Evolutionary conservation across 257 asterid genomes (phyloP).

Genomic region (Solanum verrucosum): DNA sequence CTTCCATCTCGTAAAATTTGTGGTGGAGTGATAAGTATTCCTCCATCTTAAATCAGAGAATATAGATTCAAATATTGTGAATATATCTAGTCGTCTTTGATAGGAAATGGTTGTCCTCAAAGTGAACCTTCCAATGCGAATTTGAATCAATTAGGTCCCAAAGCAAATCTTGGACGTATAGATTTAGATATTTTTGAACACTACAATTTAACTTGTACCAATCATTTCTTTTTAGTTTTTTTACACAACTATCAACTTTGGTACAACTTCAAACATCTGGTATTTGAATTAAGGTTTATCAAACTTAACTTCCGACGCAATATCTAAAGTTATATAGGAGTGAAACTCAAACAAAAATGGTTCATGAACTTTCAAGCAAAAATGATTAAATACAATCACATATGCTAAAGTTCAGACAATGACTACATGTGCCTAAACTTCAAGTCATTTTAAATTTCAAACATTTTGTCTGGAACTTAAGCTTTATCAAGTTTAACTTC

Average conservation of each 20-base stretch:
- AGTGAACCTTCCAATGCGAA: not conserved
- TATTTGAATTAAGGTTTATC: not conserved
- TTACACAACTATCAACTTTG: not conserved
- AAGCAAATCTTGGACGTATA: no score
- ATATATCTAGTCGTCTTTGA: not conserved
- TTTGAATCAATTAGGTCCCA: not conserved
- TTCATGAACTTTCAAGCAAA: not conserved
- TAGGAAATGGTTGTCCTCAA: not conserved
- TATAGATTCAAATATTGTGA: not conserved
- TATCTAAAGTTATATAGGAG: not conserved
- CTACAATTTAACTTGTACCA: not conserved
- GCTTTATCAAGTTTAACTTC: not conserved
- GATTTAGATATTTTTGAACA: not conserved
- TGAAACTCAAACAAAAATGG: not conserved
- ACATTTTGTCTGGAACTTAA: not conserved
- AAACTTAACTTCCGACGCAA: not conserved
- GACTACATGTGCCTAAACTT: not conserved
- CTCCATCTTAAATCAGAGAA: not conserved
- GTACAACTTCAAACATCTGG: not conserved
- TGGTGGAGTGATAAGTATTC: not conserved
- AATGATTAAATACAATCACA: not conserved
- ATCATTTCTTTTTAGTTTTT: no score
- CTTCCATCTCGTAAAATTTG: not conserved
- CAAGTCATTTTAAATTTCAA: not conserved
- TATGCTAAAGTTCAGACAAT: not conserved